phyloP scores from a whole-genome alignment of 2,329 filamentous ascomycete genomes.

The Stachybotrys elegans region DNA sequence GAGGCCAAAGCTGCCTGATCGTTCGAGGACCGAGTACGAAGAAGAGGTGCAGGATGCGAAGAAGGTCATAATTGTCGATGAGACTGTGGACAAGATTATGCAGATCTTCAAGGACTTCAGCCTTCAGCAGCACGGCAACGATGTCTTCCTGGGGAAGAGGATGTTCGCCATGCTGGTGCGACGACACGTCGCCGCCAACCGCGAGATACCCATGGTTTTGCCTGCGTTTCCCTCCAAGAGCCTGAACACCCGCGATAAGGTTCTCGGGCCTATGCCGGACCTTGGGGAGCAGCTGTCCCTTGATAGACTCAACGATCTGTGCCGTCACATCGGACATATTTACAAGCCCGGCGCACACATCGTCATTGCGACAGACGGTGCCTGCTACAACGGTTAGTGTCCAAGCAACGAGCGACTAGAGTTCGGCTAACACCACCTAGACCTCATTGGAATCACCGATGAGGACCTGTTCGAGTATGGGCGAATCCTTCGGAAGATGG shows the following conservation, averaged over 20 bases:
- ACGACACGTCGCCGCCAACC: constrained; percentile 5
- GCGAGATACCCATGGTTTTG: constrained; percentile 7
- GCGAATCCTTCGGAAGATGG: constrained; percentile 5
- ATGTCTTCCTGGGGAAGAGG: constrained; percentile 3
- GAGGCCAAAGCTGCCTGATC: not conserved
- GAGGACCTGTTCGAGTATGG: constrained; percentile 9
- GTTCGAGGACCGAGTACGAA: not conserved
- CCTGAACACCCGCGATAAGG: constrained; percentile 7
- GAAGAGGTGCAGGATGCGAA: not conserved
- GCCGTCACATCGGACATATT: constrained; percentile 2
- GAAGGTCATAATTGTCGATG: not conserved
- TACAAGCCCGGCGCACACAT: constrained; percentile 7
- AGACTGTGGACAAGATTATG: constrained; percentile 3
- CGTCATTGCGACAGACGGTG: constrained; percentile 7
- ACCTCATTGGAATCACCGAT: constrained; percentile 8
- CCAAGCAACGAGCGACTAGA: no score
- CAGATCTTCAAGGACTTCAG: constrained; percentile 5
- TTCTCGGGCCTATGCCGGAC: constrained; percentile 7
- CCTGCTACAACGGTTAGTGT: constrained; percentile 8
- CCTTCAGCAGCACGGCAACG: constrained; percentile 5
- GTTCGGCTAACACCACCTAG: no score
- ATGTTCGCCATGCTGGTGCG: constrained; percentile 2
- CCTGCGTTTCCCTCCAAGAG: constrained; percentile 9
- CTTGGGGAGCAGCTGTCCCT: constrained; percentile 8
- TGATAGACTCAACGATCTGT: constrained; percentile 7